Base-by-base conservation (phyloP, 495 filamentous ascomycete genomes). In the Penicillium lagena region DNA sequence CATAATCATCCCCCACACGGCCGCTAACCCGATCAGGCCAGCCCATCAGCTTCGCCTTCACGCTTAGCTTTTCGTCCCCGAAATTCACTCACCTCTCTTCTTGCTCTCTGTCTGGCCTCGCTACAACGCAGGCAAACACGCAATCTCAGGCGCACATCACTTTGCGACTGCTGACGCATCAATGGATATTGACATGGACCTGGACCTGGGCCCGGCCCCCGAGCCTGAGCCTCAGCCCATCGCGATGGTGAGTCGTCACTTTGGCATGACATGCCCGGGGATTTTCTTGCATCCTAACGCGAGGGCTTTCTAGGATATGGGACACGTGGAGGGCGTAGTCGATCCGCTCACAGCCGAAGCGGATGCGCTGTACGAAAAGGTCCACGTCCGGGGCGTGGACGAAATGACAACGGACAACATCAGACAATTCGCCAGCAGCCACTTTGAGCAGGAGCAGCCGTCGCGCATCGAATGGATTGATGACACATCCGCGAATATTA, bases 381-480 rank as follows among this genome's bases (percentile, higher is more conserved):
- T 98, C 35, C 82, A 95, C 60, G 64, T 98, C 30, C 75, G 79
- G 46, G 93, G 93, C 11, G 75, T 96, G 1, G 87, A 95, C 55
- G 81, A 83, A 46, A 73, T 96, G 56, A 85, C 79, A 12, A 89
- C 89, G 7, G 72, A 79, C 15, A 77, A 95, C 44, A 81, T 96
- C 51, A 80, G 82, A 50, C 62, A 70, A 48, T 97, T 86, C 52
- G 75, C 85, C 2, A 42, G 59, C 5, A 77, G 86, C 42, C 78
- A 90, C 60, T 87, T 80, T 55, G 55, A 73, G 11, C 50, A 62
- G 4, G 67, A 76, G 11, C 51, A 58, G 7, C 76, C 85, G 28
- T 58, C 69, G 15, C 76, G 78, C 13, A 68, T 96, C 51, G 88
- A 96, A 64, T 98, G 93, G 93, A 90, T 98, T 49, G 86, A 98